Base-by-base conservation (phyloP, 1,139 yeast species). In the Kazachstania sp. region DNA sequence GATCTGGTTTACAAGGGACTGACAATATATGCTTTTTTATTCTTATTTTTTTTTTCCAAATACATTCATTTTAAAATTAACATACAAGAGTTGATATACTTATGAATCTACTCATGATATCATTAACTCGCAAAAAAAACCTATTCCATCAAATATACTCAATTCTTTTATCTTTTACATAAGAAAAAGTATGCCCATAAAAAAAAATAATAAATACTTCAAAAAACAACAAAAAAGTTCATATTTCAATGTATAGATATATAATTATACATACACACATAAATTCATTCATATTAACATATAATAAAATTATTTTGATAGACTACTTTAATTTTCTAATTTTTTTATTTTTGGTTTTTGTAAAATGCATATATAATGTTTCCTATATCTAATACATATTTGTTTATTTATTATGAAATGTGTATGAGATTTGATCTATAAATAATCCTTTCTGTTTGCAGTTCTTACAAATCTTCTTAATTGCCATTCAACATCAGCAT, bases 401-500 rank as follows among this genome's bases (percentile, higher is more conserved):
- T 23, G 8, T 23, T 4, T 23, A 23, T 23, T 23, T 23, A 23
- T 23, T 23, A 23, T 23, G 28, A 23, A 23, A 9, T 23, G 28
- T 30, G 11, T 41, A 35, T 23, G 31, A 12, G 5, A 12, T 18
- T 16, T 16, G 29, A 31, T 20, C 54, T 51, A 58, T 56, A 92
- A 71, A 65, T 90, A 88, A 65, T 88, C 94, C 72, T 92, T 92
- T 69, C 96, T 81, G 67, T 84, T 88, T 23, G 95, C 97, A 31
- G 98, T 92, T 64, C 97, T 78, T 45, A 88, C 87, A 60, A 90
- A 92, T 58, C 97, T 81, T 66, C 95, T 78, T 58, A 86, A 72
- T 71, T 86, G 87, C 98, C 98, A 92, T 67, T 92, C 99, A 30
- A 87, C 81, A 61, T 92, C 98, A n/a, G 97, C 96, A 66, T 94